A percentile compares a stretch with the other conserved stretches of the same genome.
phyloP scores from a whole-genome alignment of 2,329 filamentous ascomycete species.

The Epichloe bromicola region DNA sequence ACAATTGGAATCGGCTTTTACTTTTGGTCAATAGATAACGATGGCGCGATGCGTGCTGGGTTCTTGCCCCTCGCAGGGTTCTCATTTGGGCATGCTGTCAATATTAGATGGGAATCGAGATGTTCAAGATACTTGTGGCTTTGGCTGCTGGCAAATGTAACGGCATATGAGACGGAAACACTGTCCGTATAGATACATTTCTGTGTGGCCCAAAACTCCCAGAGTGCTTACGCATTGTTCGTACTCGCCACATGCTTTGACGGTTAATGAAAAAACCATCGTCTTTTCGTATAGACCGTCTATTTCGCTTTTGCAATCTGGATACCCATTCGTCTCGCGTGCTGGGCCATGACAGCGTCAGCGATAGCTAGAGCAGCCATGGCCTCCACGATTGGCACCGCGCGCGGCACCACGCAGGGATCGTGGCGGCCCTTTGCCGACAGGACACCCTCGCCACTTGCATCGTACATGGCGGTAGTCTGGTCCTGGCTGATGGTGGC shows the following conservation, averaged over 20 bases:
- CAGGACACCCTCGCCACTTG: slow-evolving; percentile 55
- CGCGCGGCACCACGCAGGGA: slow-evolving; percentile 80
- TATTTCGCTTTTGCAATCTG: slow-evolving; percentile 8
- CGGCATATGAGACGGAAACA: not conserved
- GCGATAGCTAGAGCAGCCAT: slow-evolving; percentile 85
- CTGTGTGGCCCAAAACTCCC: not conserved
- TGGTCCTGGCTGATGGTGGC: slow-evolving; percentile 89
- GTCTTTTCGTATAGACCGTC: not conserved
- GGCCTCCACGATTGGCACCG: slow-evolving; percentile 77
- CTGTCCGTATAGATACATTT: not conserved
- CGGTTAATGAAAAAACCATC: not conserved
- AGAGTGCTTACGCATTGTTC: not conserved
- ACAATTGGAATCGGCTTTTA: not conserved
- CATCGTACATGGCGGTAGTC: slow-evolving; percentile 68
- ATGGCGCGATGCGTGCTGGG: too few relatives aligned
- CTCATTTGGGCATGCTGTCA: too few relatives aligned
- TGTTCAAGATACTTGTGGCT: too few relatives aligned
- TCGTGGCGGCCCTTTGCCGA: slow-evolving; percentile 92
- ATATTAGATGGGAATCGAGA: too few relatives aligned
- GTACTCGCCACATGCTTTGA: too few relatives aligned
- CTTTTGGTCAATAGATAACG: not conserved
- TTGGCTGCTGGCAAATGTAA: not conserved
- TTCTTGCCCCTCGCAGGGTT: too few relatives aligned
- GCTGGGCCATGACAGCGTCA: slow-evolving; percentile 76
- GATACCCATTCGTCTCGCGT: slow-evolving; percentile 38